A percentile compares a stretch with the other conserved stretches of the same genome.
phyloP scores from a whole-genome alignment of 495 filamentous ascomycete genomes.

The Clavariopsis aquatica region DNA sequence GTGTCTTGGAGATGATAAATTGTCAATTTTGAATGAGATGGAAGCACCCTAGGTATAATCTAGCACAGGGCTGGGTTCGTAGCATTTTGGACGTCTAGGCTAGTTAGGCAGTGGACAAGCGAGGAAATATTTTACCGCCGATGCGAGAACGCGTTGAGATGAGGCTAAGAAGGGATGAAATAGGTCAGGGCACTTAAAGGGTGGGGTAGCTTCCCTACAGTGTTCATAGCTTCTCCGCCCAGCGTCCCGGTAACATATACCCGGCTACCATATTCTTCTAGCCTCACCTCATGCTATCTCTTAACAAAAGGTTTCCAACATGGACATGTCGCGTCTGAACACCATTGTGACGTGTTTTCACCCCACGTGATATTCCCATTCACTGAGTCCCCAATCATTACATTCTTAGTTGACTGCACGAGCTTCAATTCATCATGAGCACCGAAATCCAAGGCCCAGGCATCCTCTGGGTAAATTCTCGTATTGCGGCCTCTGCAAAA shows the following conservation, averaged over 20 bases:
- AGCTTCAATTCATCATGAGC: constrained; percentile 11
- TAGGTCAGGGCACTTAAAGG: constrained; percentile 5
- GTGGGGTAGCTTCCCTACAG: constrained; percentile 12
- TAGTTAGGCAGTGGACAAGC: constrained; percentile 11
- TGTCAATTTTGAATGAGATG: neutral
- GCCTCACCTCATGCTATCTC: neutral
- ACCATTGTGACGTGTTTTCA: neutral
- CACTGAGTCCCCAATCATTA: neutral
- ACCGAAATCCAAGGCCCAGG: constrained; percentile 31
- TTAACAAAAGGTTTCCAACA: neutral
- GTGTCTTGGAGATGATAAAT: neutral
- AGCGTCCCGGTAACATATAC: constrained; percentile 15
- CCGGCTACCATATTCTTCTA: constrained; percentile 1
- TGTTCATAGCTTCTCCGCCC: neutral
- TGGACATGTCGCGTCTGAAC: neutral
- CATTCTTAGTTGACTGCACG: neutral
- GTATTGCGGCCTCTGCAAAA: constrained; percentile 13
- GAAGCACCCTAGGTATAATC: neutral
- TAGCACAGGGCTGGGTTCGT: neutral
- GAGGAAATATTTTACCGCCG: constrained; percentile 20
- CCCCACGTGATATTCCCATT: neutral
- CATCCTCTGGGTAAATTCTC: constrained; percentile 29
- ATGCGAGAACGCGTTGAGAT: neutral
- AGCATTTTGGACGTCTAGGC: neutral
- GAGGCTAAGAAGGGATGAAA: neutral